phyloP scores from a whole-genome alignment of 148 eudicot species.

The Tetragonia tetragonoides region DNA sequence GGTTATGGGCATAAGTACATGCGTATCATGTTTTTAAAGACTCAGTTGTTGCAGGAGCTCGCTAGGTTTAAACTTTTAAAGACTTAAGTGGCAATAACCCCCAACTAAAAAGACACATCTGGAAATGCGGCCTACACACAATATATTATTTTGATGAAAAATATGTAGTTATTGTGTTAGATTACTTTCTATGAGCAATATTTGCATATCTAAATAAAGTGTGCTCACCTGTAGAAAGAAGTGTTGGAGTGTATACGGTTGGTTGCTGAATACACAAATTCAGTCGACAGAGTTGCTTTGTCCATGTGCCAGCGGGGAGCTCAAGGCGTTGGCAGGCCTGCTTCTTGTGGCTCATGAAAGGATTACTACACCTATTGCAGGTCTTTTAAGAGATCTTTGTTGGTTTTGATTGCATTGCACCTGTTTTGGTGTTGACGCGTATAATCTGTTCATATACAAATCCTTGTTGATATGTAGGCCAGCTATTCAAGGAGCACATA shows the following conservation, averaged over 20 bases:
- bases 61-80: too few species aligned
- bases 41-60: too few species aligned
- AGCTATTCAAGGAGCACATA: background rate
- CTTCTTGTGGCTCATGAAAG: slow-evolving; percentile 3
- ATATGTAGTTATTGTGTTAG: too few species aligned
- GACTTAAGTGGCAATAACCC: too few species aligned
- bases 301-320: background rate
- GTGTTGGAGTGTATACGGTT: background rate
- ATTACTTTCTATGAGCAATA: background rate
- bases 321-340: background rate
- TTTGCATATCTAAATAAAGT: background rate
- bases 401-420: too few species aligned
- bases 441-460: background rate
- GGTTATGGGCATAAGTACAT: too few species aligned
- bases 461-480: background rate
- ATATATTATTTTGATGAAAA: too few species aligned
- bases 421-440: background rate
- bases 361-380: background rate
- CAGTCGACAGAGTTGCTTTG: background rate
- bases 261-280: background rate
- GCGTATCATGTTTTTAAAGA: too few species aligned
- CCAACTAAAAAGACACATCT: too few species aligned
- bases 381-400: too few species aligned
- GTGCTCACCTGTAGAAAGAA: background rate
- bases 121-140: too few species aligned